A percentile compares a stretch with the other conserved stretches of the same genome.
phyloP scores from a whole-genome alignment of 2,329 filamentous ascomycete species.

The Ophiosphaerella narmari region DNA sequence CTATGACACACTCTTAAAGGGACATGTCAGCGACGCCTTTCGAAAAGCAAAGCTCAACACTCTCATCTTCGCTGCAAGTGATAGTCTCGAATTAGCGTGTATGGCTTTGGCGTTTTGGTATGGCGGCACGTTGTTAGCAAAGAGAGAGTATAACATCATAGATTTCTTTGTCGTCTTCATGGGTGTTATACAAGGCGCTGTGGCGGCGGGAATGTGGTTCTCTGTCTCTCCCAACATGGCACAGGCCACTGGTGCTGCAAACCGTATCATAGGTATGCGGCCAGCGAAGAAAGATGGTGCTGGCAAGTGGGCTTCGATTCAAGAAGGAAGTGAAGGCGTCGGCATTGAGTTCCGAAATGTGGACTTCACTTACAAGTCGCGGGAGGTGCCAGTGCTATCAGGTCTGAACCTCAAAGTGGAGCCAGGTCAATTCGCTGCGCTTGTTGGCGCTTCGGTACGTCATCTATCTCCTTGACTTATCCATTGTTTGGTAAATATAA shows the following conservation, averaged over 20 bases:
- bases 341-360: constrained; percentile 87
- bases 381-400: constrained; percentile 69
- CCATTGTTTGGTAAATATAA: not conserved
- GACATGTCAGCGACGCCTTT: constrained; percentile 65
- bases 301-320: constrained; percentile 16
- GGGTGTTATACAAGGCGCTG: constrained; percentile 53
- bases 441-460: constrained; percentile 67
- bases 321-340: constrained; percentile 16
- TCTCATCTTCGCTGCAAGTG: constrained; percentile 69
- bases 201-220: constrained; percentile 47
- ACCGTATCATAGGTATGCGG: constrained; percentile 44
- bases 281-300: constrained; percentile 11
- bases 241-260: constrained; percentile 43
- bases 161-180: constrained; percentile 61
- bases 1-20: constrained; percentile 63
- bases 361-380: constrained; percentile 89
- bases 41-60: constrained; percentile 66
- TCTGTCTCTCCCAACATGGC: constrained; percentile 54
- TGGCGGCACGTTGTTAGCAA: constrained; percentile 46
- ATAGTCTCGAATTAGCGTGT: constrained; percentile 67
- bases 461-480: not conserved
- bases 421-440: constrained; percentile 70
- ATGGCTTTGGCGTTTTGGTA: constrained; percentile 67
- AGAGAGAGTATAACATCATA: constrained; percentile 53
- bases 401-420: constrained; percentile 52